phyloP scores from a whole-genome alignment of 75 land plant species.

The Selaginella moellendorffii region DNA sequence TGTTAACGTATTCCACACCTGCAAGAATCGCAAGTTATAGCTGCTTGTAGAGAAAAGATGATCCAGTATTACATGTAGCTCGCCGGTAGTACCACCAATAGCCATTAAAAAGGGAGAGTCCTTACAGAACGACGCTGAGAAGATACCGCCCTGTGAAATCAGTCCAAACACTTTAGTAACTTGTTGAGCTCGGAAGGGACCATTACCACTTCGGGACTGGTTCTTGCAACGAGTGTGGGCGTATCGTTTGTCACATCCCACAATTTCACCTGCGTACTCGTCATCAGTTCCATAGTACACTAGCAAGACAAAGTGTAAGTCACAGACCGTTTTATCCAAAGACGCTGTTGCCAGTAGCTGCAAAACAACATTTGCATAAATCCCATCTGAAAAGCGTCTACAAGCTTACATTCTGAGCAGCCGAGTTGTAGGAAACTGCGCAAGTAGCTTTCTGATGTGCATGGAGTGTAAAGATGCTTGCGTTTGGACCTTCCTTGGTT shows the following conservation, averaged over 20 bases:
- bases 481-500: constrained; percentile 17
- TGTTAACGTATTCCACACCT: too few species aligned
- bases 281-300: background rate
- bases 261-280: constrained; percentile 47
- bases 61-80: constrained; percentile 51
- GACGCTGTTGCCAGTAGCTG: constrained; percentile 93
- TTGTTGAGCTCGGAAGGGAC: background rate
- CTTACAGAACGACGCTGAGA: constrained; percentile 63
- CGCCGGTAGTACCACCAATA: constrained; percentile 81
- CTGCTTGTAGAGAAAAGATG: too few species aligned
- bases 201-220: constrained; percentile 68
- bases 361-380: background rate
- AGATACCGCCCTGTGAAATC: constrained; percentile 61
- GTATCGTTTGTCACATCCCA: constrained; percentile 81
- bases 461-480: constrained; percentile 56
- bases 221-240: constrained; percentile 62
- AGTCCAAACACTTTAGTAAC: background rate
- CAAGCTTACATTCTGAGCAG: constrained; percentile 52
- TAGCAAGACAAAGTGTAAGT: background rate
- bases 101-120: constrained; percentile 81
- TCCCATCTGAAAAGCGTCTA: background rate
- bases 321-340: constrained; percentile 70
- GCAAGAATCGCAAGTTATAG: too few species aligned
- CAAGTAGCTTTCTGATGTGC: constrained; percentile 96
- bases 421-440: constrained; percentile 46